A percentile compares a stretch with the other conserved stretches of the same genome.
phyloP scores from a whole-genome alignment of 495 filamentous ascomycete genomes.

The Aspergillus taichungensis region DNA sequence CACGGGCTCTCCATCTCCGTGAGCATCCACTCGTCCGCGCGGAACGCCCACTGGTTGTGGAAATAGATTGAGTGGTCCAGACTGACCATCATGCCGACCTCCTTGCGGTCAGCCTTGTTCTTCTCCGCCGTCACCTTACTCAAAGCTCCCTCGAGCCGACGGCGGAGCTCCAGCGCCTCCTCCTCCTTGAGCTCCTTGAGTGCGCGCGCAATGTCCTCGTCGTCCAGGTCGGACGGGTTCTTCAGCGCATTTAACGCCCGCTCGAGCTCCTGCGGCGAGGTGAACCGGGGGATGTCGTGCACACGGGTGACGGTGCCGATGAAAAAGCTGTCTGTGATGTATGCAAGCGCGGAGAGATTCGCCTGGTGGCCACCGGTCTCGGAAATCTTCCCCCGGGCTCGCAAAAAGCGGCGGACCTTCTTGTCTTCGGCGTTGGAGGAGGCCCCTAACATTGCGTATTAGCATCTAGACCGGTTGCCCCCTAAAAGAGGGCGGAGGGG shows the following conservation, averaged over 20 bases:
- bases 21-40: slow-evolving; percentile 90
- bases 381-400: slow-evolving; percentile 64
- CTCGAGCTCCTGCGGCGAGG: slow-evolving; percentile 29
- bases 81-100: slow-evolving; percentile 91
- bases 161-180: slow-evolving; percentile 31
- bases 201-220: slow-evolving; percentile 33
- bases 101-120: slow-evolving; percentile 18
- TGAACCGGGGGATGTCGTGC: slow-evolving; percentile 62
- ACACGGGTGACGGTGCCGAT: slow-evolving; percentile 77
- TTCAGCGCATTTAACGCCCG: slow-evolving; percentile 32
- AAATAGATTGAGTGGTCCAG: slow-evolving; percentile 95
- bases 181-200: slow-evolving; percentile 37
- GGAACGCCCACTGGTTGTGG: slow-evolving; percentile 70
- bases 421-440: slow-evolving; percentile 52
- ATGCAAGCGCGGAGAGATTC: slow-evolving; percentile 80
- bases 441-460: slow-evolving; percentile 17
- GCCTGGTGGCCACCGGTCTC: slow-evolving; percentile 63
- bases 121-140: slow-evolving; percentile 15
- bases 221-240: slow-evolving; percentile 38
- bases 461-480: background rate
- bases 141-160: slow-evolving; percentile 28
- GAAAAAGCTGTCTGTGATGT: slow-evolving; percentile 86
- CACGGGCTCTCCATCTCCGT: slow-evolving; percentile 90
- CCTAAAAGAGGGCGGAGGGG: background rate
- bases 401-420: slow-evolving; percentile 68